Evolutionary conservation across 768 basidiomycete species (phyloP).

Genomic region (Pleurotus platypus): DNA sequence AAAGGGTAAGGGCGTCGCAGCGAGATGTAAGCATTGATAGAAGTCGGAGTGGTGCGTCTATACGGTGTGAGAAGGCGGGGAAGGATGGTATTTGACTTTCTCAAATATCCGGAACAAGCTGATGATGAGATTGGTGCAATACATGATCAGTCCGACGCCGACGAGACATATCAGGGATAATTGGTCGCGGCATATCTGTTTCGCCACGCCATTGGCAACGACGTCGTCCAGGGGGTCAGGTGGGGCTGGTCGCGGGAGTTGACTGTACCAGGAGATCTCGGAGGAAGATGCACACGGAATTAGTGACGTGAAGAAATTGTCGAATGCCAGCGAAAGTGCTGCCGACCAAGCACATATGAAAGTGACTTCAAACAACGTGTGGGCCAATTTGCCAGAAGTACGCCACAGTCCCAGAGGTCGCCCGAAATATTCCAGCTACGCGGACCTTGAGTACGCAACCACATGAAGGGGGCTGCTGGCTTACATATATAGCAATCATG

Average conservation of each 20-base stretch:
- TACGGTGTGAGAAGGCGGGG: constrained; percentile 14
- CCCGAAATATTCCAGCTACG: constrained; percentile 88
- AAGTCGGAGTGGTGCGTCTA: background rate
- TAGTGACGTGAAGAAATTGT: constrained; percentile 87
- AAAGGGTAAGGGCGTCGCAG: background rate
- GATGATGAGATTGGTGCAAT: constrained; percentile 83
- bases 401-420: constrained; percentile 90
- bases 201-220: constrained; percentile 43
- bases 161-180: constrained; percentile 76
- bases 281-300: constrained; percentile 69
- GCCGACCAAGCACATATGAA: constrained; percentile 96
- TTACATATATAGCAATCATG: constrained; percentile 80
- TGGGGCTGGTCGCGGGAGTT: constrained; percentile 51
- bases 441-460: background rate
- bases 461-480: constrained; percentile 21
- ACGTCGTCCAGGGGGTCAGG: constrained; percentile 28
- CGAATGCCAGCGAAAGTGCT: constrained; percentile 81
- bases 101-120: constrained; percentile 85
- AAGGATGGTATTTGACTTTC: constrained; percentile 75
- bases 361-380: constrained; percentile 83
- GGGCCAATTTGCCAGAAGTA: constrained; percentile 80
- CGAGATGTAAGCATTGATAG: background rate
- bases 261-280: constrained; percentile 70
- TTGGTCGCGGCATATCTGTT: constrained; percentile 70
- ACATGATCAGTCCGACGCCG: constrained; percentile 71